These are phyloP conservation scores for Cymbopogon flexuosus DNA, from an alignment of 202 grass and related monocot genomes.

Conservation along the genomic window DNA sequence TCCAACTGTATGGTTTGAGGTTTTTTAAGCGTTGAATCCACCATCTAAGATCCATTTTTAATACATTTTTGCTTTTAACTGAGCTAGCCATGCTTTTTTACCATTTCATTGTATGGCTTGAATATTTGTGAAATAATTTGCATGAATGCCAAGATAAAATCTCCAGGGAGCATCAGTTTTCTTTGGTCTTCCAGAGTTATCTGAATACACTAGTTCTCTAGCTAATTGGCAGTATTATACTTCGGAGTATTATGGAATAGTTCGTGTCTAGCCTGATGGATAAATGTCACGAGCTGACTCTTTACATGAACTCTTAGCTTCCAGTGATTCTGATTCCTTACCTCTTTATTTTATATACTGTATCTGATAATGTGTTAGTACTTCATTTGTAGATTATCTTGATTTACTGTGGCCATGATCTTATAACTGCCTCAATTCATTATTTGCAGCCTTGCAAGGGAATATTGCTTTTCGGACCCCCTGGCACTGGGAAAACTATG, in stretches of 20 bases:
- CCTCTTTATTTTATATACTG: background rate
- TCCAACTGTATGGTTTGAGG: background rate
- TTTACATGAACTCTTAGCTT: background rate
- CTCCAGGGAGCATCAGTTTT: background rate
- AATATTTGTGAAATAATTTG: slow-evolving; percentile 8
- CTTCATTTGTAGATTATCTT: slow-evolving; percentile 5
- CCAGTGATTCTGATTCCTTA: background rate
- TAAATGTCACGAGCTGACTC: background rate
- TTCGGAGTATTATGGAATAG: slow-evolving; percentile 1
- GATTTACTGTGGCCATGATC: background rate
- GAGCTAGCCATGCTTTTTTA: background rate
- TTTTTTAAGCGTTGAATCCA: background rate
- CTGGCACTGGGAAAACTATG: slow-evolving; percentile 99
- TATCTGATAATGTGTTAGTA: slow-evolving; percentile 9
- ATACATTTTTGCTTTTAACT: background rate
- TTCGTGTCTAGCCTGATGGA: background rate
- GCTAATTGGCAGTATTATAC: background rate
- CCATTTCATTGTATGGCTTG: slow-evolving; percentile 6
- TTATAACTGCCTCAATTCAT: slow-evolving; percentile 30
- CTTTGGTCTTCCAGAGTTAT: background rate
- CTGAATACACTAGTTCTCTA: background rate
- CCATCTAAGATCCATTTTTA: background rate
- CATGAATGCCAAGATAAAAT: background rate
- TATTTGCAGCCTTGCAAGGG: slow-evolving; percentile 92
- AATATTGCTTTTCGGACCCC: slow-evolving; percentile 98